Evolutionary conservation across 2,329 filamentous ascomycete species (phyloP).

Genomic region (Thermomyces lanuginosus): DNA sequence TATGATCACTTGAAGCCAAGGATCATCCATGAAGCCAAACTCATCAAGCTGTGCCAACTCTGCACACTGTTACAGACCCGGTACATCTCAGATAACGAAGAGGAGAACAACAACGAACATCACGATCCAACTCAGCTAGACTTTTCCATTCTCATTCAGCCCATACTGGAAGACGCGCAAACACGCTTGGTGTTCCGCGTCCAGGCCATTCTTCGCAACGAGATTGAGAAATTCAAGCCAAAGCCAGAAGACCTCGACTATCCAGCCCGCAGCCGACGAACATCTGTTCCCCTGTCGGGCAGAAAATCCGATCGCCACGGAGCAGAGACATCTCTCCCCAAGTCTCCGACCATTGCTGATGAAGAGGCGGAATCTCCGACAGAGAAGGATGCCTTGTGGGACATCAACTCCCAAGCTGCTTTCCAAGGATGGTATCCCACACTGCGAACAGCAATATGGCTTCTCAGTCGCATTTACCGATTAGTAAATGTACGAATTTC

Average conservation of each 20-base stretch:
- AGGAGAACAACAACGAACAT: slow-evolving; percentile 35
- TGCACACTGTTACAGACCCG: slow-evolving; percentile 50
- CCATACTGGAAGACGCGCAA: slow-evolving; percentile 51
- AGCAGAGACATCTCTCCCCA: slow-evolving; percentile 28
- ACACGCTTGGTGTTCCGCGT: slow-evolving; percentile 50
- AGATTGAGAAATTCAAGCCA: slow-evolving; percentile 50
- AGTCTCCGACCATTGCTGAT: slow-evolving; percentile 35
- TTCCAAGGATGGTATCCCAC: slow-evolving; percentile 51
- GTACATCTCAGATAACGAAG: slow-evolving; percentile 45
- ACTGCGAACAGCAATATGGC: slow-evolving; percentile 49
- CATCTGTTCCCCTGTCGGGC: slow-evolving; percentile 36
- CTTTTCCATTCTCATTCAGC: slow-evolving; percentile 45
- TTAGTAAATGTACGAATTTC: slow-evolving; percentile 42
- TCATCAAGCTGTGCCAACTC: slow-evolving; percentile 50
- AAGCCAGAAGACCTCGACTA: slow-evolving; percentile 51
- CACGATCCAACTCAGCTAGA: slow-evolving; percentile 40
- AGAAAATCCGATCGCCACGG: slow-evolving; percentile 31
- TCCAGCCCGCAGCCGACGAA: slow-evolving; percentile 35
- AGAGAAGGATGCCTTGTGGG: slow-evolving; percentile 33
- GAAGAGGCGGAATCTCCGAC: slow-evolving; percentile 31
- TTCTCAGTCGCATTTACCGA: slow-evolving; percentile 52
- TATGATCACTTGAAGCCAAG: slow-evolving; percentile 50
- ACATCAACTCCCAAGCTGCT: slow-evolving; percentile 40
- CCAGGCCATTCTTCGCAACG: slow-evolving; percentile 45
- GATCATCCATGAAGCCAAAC: slow-evolving; percentile 50